A percentile compares a stretch with the other conserved stretches of the same genome.
These are phyloP conservation scores for Pulveroboletus sp. DNA, from an alignment of 768 basidiomycete species.

Conservation along the genomic window DNA sequence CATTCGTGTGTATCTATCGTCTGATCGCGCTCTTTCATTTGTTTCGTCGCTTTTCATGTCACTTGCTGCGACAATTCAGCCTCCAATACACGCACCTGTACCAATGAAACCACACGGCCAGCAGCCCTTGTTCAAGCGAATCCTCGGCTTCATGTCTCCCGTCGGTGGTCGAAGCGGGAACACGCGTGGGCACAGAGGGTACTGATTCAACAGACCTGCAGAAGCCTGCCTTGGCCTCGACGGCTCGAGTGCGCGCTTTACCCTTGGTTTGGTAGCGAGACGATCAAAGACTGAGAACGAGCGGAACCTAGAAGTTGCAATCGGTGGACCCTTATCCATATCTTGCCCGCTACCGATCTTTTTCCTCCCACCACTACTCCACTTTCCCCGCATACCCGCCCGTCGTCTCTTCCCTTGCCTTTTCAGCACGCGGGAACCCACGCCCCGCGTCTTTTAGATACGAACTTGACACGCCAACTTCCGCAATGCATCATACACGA, in stretches of 20 bases:
- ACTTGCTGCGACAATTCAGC: slow-evolving; percentile 14
- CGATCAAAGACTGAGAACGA: neutral
- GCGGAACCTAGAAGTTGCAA: neutral
- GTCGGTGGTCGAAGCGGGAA: slow-evolving; percentile 21
- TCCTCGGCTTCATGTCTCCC: slow-evolving; percentile 30
- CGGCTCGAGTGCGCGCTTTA: neutral
- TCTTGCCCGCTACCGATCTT: slow-evolving; percentile 11
- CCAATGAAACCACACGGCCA: slow-evolving; percentile 27
- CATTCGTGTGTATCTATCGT: slow-evolving; percentile 10
- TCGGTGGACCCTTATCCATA: neutral
- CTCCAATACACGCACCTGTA: slow-evolving; percentile 27
- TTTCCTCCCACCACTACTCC: slow-evolving; percentile 6
- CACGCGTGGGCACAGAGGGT: slow-evolving; percentile 23
- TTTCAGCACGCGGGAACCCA: neutral
- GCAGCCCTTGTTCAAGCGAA: slow-evolving; percentile 30
- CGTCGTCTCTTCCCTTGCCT: neutral
- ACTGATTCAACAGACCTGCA: slow-evolving; percentile 12
- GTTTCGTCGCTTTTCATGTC: neutral
- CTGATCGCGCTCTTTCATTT: slow-evolving; percentile 13
- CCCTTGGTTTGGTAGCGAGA: neutral
- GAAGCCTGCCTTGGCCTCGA: neutral
- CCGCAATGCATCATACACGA: slow-evolving; percentile 28
- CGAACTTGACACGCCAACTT: slow-evolving; percentile 21
- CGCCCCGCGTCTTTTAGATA: slow-evolving; percentile 13
- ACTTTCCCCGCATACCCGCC: slow-evolving; percentile 2